These are phyloP conservation scores for Monosporascus sp. DNA, from an alignment of 2,329 filamentous ascomycete genomes.

Conservation along the genomic window DNA sequence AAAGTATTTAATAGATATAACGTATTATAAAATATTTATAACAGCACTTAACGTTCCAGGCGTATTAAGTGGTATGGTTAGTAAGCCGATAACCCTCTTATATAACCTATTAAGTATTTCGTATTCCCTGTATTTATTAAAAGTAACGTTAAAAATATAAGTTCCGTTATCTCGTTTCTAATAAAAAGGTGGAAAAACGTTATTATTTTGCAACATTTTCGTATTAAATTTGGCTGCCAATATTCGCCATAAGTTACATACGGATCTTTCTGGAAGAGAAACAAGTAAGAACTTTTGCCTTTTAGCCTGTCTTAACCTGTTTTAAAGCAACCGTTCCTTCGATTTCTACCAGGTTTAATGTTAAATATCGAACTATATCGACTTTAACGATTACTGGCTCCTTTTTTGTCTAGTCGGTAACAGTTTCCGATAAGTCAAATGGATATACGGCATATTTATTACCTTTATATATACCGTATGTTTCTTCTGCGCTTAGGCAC, in stretches of 20 bases:
- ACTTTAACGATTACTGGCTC: no score
- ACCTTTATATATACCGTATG: constrained; percentile 1
- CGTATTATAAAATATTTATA: background rate
- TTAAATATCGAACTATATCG: background rate
- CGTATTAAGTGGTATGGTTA: background rate
- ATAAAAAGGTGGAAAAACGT: no score
- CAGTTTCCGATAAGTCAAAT: background rate
- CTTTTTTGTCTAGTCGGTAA: background rate
- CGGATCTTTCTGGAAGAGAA: no score
- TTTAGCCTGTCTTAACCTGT: no score
- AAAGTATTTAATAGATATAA: background rate
- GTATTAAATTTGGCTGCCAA: no score
- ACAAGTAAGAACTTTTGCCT: no score
- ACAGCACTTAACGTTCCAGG: background rate
- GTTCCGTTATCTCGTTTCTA: background rate
- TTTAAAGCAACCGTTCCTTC: no score
- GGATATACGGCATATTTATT: background rate
- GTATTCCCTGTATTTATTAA: background rate
- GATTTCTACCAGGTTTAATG: background rate
- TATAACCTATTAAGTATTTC: background rate
- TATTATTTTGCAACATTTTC: no score
- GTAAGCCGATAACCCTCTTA: background rate
- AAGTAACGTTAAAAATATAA: background rate
- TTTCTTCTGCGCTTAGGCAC: background rate
- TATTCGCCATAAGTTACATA: no score